Conservation (phyloP, 768 basidiomycete genomes). For the Boletus reticuloceps region DNA sequence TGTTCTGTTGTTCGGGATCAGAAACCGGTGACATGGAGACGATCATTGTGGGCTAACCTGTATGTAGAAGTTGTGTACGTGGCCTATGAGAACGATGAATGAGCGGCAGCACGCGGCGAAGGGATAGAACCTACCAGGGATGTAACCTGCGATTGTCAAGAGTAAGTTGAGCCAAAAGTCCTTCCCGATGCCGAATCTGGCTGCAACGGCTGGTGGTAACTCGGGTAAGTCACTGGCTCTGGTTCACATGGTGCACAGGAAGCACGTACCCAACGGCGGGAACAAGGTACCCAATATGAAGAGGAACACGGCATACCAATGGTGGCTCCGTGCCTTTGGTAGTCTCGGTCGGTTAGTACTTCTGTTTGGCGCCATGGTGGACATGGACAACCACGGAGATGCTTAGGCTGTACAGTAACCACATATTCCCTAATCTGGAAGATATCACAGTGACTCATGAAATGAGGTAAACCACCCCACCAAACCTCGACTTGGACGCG, state of each 20-base stretch:
- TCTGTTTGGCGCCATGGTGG: slow-evolving; percentile 33
- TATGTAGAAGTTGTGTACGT: slow-evolving; percentile 92
- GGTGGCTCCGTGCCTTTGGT: slow-evolving; percentile 59
- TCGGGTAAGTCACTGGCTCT: background rate
- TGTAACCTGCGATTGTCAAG: slow-evolving; percentile 88
- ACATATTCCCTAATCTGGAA: slow-evolving; percentile 4
- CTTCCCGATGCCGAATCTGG: slow-evolving; percentile 85
- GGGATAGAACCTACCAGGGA: slow-evolving; percentile 56
- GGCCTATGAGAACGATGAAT: slow-evolving; percentile 46
- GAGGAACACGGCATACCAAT: slow-evolving; percentile 78
- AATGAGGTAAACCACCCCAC: slow-evolving; percentile 27
- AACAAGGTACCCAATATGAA: slow-evolving; percentile 89
- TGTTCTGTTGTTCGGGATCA: slow-evolving; percentile 54
- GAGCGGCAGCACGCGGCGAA: background rate
- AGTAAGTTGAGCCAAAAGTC: slow-evolving; percentile 92
- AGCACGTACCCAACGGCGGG: slow-evolving; percentile 76
- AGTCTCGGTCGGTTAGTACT: slow-evolving; percentile 53
- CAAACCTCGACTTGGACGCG: slow-evolving; percentile 18
- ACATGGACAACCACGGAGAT: background rate
- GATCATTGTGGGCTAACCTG: slow-evolving; percentile 46
- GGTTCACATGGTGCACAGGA: background rate
- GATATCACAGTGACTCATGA: slow-evolving; percentile 23
- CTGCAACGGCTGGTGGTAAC: slow-evolving; percentile 73
- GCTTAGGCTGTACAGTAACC: background rate
- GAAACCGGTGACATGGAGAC: background rate